Evolutionary conservation across 768 basidiomycete genomes (phyloP).

Genomic region (Lyophyllum shimeji): DNA sequence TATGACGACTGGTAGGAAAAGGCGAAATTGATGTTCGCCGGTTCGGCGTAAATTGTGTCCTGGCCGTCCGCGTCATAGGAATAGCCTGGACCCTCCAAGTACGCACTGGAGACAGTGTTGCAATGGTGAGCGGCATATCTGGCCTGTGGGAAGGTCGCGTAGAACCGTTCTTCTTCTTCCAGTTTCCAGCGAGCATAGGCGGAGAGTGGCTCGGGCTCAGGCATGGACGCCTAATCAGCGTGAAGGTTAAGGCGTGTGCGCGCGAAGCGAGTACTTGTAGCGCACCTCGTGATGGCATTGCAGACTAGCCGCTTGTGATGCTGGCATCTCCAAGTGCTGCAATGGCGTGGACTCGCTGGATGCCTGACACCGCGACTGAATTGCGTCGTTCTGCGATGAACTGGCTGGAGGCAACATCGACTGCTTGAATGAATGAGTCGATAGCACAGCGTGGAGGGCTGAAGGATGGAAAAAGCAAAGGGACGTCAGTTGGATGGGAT

Average conservation of each 20-base stretch:
- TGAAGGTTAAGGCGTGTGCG: slow-evolving; percentile 2
- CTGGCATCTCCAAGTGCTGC: slow-evolving; percentile 3
- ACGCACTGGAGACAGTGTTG: slow-evolving; percentile 8
- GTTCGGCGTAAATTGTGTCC: not conserved
- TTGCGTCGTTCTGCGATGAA: too few relatives aligned
- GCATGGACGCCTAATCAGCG: slow-evolving; percentile 10
- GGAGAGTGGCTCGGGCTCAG: slow-evolving; percentile 15
- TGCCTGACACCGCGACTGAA: not conserved
- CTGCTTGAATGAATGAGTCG: not conserved
- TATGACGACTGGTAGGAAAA: not conserved
- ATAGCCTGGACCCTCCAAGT: slow-evolving; percentile 17
- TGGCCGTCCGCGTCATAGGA: slow-evolving; percentile 8
- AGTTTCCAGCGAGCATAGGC: slow-evolving; percentile 33
- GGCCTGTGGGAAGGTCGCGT: slow-evolving; percentile 36
- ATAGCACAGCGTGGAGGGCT: slow-evolving; percentile 7
- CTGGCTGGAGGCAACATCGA: too few relatives aligned
- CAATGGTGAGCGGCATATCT: slow-evolving; percentile 21
- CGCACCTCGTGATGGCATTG: slow-evolving; percentile 8
- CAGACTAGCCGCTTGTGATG: not conserved
- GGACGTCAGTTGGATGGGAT: slow-evolving; percentile 11
- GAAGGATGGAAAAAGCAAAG: not conserved
- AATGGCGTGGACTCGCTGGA: slow-evolving; percentile 4
- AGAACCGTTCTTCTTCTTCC: slow-evolving; percentile 39
- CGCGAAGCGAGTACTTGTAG: not conserved
- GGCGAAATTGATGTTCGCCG: not conserved